Base-by-base conservation (phyloP, 805 yeast species). In the Kuraishia capsulata region DNA sequence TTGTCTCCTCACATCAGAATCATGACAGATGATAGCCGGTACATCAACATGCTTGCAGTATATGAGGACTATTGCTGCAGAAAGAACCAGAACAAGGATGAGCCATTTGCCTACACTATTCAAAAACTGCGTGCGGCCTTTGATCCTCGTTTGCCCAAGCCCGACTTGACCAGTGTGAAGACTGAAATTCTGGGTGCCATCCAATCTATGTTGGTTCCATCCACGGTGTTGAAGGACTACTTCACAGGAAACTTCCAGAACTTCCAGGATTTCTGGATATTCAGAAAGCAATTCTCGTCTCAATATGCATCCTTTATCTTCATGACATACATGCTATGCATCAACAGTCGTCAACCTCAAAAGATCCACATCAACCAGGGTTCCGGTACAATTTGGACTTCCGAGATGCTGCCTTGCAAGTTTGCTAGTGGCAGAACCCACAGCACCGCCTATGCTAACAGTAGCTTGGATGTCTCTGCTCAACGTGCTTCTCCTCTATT, bases 231-330 rank as follows among this genome's bases (percentile, higher is more conserved):
- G 66, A 78, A 78, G 52, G 84, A 84, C 46, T 82, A 84, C 56
- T 92, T 88, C 53, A 57, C 80, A 40, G 69, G 67, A 5, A 63
- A 78, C 30, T 92, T 79, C 58, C 71, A 81, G 10, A 73, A 78
- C 42, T 94, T 81, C 56, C 96, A 84, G 57, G 97, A 90, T 52
- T 92, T 90, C 68, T 92, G 98, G 98, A 62, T 90, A 38, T 92
- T 94, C 78, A 75, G 97, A 45, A 87, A 88, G 51, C 96, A 89
- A 53, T 94, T 92, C 54, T 78, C 96, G 4, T 81, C 95, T 20
- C 96, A 89, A 59, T 92, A 90, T 61, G 97, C 97, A 4, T 79
- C 95, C 0, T 83, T 92, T 50, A 78, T 87, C 33, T 90, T 90
- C 59, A 79, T 89, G 71, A 85, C 97, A 1, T 87, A 86, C 53